Percentiles rank a stretch among this genome's conserved stretches.
Conservation (phyloP, 148 eudicot genomes). For the Silene conica region DNA sequence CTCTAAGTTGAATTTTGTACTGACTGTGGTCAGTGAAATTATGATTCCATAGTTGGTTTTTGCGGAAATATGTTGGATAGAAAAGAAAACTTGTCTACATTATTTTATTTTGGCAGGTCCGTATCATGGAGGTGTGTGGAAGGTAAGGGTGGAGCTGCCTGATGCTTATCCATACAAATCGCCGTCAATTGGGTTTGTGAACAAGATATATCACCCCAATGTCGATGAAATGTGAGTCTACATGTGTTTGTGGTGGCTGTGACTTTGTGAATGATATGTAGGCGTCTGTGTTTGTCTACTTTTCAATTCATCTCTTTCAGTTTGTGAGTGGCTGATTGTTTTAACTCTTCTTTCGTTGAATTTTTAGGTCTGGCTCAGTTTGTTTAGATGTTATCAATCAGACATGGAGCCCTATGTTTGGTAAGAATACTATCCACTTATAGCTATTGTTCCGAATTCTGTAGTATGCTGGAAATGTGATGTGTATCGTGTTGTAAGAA, state of each 20-base stretch:
- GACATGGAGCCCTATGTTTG: slow-evolving; percentile 95
- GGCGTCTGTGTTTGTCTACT: neutral
- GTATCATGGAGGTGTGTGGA: slow-evolving; percentile 76
- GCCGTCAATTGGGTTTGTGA: slow-evolving; percentile 69
- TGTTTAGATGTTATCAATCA: slow-evolving; percentile 89
- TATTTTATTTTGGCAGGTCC: slow-evolving; percentile 46
- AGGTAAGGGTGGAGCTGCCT: slow-evolving; percentile 66
- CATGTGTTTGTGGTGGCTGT: neutral
- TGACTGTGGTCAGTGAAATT: too few relatives aligned
- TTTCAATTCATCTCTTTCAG: neutral
- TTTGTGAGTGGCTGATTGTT: slow-evolving; percentile 7
- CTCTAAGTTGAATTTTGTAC: neutral
- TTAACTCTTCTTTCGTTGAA: slow-evolving; percentile 10
- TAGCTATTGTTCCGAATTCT: neutral
- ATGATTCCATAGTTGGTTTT: neutral
- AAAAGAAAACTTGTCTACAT: slow-evolving; percentile 14
- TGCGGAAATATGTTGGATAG: neutral
- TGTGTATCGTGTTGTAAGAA: neutral
- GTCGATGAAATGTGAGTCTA: slow-evolving; percentile 61
- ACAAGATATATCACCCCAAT: slow-evolving; percentile 80
- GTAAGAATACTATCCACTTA: slow-evolving; percentile 28
- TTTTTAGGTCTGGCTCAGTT: slow-evolving; percentile 75
- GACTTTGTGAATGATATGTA: neutral
- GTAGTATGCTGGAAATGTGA: neutral
- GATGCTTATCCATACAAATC: slow-evolving; percentile 79